Evolutionary conservation across 495 filamentous ascomycete genomes (phyloP).

Genomic region (Tricharina praecox): DNA sequence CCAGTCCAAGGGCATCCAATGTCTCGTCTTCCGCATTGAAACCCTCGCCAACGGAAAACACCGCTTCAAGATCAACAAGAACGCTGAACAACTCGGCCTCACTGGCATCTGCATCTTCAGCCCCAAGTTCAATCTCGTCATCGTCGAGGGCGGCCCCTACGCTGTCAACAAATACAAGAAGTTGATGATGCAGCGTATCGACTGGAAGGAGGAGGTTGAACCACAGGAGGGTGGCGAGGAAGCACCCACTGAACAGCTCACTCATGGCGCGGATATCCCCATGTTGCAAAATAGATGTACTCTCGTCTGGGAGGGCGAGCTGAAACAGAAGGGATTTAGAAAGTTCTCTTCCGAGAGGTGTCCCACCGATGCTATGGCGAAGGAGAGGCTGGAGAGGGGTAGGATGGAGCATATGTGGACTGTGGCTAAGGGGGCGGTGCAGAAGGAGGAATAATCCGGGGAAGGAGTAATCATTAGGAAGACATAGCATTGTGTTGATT

Average conservation of each 20-base stretch:
- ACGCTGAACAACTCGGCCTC: constrained; percentile 70
- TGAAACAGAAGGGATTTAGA: constrained; percentile 58
- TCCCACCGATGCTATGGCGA: constrained; percentile 75
- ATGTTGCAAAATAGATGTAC: constrained; percentile 60
- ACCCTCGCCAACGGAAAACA: constrained; percentile 78
- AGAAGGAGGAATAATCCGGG: neutral
- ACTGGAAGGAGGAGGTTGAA: constrained; percentile 78
- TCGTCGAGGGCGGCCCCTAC: constrained; percentile 79
- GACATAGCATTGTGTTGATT: too few relatives aligned
- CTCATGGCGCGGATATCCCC: constrained; percentile 31
- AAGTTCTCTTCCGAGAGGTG: constrained; percentile 74
- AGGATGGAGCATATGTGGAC: constrained; percentile 97
- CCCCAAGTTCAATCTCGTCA: constrained; percentile 69
- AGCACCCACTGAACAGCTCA: constrained; percentile 8
- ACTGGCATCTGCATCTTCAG: constrained; percentile 80
- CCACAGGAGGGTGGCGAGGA: constrained; percentile 53
- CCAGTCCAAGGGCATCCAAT: constrained; percentile 61
- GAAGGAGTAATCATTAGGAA: too few relatives aligned
- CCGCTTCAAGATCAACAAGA: constrained; percentile 80
- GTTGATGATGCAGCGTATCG: constrained; percentile 78
- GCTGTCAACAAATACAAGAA: constrained; percentile 69
- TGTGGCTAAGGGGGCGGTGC: constrained; percentile 49
- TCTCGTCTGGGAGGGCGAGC: constrained; percentile 75
- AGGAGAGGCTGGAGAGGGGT: constrained; percentile 54
- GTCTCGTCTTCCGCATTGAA: constrained; percentile 76